These are phyloP conservation scores for Aleurites moluccanus DNA, from an alignment of 441 rosid genomes.

Conservation along the genomic window DNA sequence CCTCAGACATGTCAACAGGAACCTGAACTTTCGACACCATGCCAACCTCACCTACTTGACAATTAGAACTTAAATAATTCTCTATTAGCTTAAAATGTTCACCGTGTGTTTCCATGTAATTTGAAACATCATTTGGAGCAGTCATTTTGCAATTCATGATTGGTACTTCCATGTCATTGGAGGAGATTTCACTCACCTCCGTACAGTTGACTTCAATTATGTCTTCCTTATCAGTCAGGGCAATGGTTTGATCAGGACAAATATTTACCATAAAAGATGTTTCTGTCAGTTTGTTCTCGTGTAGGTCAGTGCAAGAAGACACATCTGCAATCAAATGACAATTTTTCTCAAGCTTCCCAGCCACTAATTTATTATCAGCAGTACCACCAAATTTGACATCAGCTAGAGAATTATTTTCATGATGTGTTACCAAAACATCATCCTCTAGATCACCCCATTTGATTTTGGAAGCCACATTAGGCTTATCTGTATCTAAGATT, in stretches of 20 bases:
- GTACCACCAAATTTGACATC: slow-evolving; percentile 40
- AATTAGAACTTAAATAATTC: slow-evolving; percentile 19
- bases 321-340: slow-evolving; percentile 26
- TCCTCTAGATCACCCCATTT: slow-evolving; percentile 69
- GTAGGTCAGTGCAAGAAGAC: slow-evolving; percentile 31
- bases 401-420: slow-evolving; percentile 33
- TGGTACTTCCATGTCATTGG: slow-evolving; percentile 27
- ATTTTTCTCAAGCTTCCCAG: slow-evolving; percentile 30
- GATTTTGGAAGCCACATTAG: slow-evolving; percentile 42
- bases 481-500: slow-evolving; percentile 26
- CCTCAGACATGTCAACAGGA: slow-evolving; percentile 26
- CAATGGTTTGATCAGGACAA: slow-evolving; percentile 22
- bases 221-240: slow-evolving; percentile 29
- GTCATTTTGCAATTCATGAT: slow-evolving; percentile 21
- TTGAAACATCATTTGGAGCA: slow-evolving; percentile 30
- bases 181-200: slow-evolving; percentile 28
- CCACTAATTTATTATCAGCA: slow-evolving; percentile 29
- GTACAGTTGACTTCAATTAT: slow-evolving; percentile 27
- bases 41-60: slow-evolving; percentile 32
- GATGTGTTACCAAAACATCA: slow-evolving; percentile 37
- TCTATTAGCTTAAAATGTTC: slow-evolving; percentile 25
- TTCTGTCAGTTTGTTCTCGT: slow-evolving; percentile 24
- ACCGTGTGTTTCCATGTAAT: slow-evolving; percentile 24
- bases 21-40: slow-evolving; percentile 28
- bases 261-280: slow-evolving; percentile 24